Conservation (phyloP, 768 basidiomycete genomes). For the Termitomyces sp. region DNA sequence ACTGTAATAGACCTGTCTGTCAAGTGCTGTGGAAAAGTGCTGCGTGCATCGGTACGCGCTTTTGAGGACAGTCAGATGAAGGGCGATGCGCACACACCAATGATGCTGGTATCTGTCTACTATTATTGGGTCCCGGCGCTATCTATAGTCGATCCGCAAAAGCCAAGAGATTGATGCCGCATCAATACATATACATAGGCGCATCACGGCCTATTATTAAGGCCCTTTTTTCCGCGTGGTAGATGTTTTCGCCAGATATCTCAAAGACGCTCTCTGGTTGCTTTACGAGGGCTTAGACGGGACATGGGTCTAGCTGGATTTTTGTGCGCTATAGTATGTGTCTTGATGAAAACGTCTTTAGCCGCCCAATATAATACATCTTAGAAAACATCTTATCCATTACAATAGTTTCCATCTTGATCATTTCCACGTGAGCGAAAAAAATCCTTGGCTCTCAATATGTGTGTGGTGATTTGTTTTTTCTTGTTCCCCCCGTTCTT, state of each 20-base stretch:
- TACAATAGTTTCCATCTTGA: neutral
- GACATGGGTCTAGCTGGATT: neutral
- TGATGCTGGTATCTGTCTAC: too few species aligned
- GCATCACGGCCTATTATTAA: neutral
- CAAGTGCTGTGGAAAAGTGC: too few species aligned
- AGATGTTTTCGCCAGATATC: neutral
- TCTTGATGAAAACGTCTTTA: neutral
- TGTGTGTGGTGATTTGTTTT: neutral
- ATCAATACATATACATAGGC: neutral
- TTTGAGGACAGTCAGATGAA: too few species aligned
- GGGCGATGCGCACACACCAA: too few species aligned
- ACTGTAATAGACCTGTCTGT: too few species aligned
- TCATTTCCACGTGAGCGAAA: neutral
- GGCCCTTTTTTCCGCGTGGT: neutral
- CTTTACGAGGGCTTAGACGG: neutral
- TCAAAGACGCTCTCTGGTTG: neutral
- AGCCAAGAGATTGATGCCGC: neutral
- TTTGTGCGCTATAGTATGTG: neutral
- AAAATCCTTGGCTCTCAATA: neutral
- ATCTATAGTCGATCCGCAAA: neutral
- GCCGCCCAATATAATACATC: neutral
- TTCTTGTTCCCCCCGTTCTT: conserved; percentile 2
- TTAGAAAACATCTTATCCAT: neutral
- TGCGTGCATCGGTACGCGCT: too few species aligned
- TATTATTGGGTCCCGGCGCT: neutral